Evolutionary conservation across 805 yeast genomes (phyloP), one percentile per base, ranked within the genome.

Genomic region (Myxozyma sirexii): DNA sequence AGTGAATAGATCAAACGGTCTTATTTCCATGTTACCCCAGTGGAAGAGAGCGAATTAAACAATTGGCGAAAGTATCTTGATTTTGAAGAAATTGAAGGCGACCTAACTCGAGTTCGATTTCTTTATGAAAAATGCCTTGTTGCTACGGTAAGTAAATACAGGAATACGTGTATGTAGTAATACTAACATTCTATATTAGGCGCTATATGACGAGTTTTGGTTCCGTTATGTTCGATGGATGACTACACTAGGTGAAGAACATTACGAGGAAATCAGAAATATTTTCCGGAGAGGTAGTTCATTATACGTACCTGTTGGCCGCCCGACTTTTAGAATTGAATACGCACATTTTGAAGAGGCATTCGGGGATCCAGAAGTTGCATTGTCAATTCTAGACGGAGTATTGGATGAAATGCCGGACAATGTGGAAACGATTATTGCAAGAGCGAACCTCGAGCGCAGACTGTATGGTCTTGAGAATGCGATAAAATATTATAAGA

Each of bases 111-210:
- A 23, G 75, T 82, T 0, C 71, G 72, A 6, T 74, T 80, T 6
- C 68, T 88, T 0, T 92, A 86, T 72, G 93, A 88, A 70, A 78
- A 97, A 57, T 83, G 90, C 17, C 74, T 93, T 10, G 75, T 88
- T 1, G 89, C 96, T 15, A 62, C 66, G 6, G 63, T 59, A 48
- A 37, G 63, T 46, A 10, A 29, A 29, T 17, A 8, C 21, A 26
- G 3, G 7, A 19, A 21, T 24, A 2, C 6, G 7, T n/a, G n/a
- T 41, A 8, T 17, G 26, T n/a, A 19, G 17, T 2, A 21, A 12
- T 35, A 2, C 39, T 45, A 17, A 24, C 37, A 0, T 62, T 67
- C 6, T 4, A 26, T 13, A 19, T 67, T 71, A 59, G 64, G 87
- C 91, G 42, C 73, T 74, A 21, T 76, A 79, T 48, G 83, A 82